phyloP scores from a whole-genome alignment of 2,329 filamentous ascomycete genomes.

The Penicillium sp. region DNA sequence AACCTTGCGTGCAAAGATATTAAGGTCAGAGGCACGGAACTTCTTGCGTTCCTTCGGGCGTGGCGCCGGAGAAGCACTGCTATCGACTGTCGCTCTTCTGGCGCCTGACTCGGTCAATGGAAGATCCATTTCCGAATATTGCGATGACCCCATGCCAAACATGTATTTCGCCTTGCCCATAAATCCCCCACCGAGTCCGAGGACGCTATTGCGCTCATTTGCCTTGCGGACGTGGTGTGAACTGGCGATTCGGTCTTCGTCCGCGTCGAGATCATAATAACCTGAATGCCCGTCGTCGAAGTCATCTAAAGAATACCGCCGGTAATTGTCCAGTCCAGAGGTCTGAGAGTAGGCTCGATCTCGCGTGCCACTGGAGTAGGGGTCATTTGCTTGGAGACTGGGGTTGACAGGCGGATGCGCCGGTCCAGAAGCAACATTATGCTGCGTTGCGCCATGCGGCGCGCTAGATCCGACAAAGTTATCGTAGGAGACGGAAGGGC shows the following conservation, averaged over 20 bases:
- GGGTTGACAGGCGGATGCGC: slow-evolving; percentile 29
- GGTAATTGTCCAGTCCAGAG: slow-evolving; percentile 81
- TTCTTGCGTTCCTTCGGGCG: slow-evolving; percentile 54
- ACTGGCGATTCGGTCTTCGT: slow-evolving; percentile 55
- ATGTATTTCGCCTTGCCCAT: slow-evolving; percentile 85
- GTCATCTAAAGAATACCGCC: slow-evolving; percentile 85
- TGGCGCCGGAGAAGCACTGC: slow-evolving; percentile 42
- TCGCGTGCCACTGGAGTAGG: slow-evolving; percentile 37
- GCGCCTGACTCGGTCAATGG: slow-evolving; percentile 78
- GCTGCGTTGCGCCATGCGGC: slow-evolving; percentile 47
- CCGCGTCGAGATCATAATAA: slow-evolving; percentile 70
- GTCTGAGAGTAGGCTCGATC: slow-evolving; percentile 65
- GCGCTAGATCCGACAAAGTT: slow-evolving; percentile 76
- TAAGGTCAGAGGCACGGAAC: slow-evolving; percentile 75
- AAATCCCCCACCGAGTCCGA: slow-evolving; percentile 81
- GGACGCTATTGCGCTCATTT: slow-evolving; percentile 80
- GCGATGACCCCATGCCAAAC: slow-evolving; percentile 73
- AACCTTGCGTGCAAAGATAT: slow-evolving; percentile 79
- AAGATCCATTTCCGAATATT: slow-evolving; percentile 97
- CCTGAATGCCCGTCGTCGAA: slow-evolving; percentile 73
- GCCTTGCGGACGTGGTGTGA: slow-evolving; percentile 55
- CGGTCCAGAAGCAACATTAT: slow-evolving; percentile 40
- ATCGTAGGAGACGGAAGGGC: slow-evolving; percentile 90
- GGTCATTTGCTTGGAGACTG: slow-evolving; percentile 37
- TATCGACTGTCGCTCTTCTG: slow-evolving; percentile 47